These are phyloP conservation scores for Aspergillus pseudoglaucus DNA, from an alignment of 2,329 filamentous ascomycete species.

Conservation along the genomic window DNA sequence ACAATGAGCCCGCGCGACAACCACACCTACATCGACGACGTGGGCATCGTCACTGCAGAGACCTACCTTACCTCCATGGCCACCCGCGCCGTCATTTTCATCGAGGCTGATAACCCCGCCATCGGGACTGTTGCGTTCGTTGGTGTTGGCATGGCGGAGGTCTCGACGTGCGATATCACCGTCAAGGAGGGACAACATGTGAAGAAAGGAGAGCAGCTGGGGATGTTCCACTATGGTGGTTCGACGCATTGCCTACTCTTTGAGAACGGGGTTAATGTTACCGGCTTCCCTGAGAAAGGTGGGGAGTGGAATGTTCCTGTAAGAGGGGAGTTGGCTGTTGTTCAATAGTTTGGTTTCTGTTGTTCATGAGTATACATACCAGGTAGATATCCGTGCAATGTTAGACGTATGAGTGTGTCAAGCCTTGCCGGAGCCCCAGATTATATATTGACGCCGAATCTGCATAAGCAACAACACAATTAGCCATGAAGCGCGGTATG, in stretches of 20 bases:
- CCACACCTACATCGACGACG: conserved; percentile 19
- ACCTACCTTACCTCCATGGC: conserved; percentile 61
- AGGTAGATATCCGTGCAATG: neutral
- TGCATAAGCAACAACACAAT: neutral
- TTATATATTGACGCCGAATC: neutral
- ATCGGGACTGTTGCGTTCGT: conserved; percentile 65
- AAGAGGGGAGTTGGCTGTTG: conserved; percentile 13
- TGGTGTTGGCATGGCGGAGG: conserved; percentile 68
- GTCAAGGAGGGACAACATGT: conserved; percentile 59
- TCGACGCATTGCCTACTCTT: conserved; percentile 64
- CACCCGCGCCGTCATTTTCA: conserved; percentile 61
- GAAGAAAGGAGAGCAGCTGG: conserved; percentile 62
- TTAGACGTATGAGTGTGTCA: neutral
- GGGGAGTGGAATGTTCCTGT: conserved; percentile 19
- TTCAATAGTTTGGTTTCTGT: neutral
- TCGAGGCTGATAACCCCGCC: conserved; percentile 58
- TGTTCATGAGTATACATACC: neutral
- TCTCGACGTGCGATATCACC: conserved; percentile 64
- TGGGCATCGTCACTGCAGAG: conserved; percentile 40
- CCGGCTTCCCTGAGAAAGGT: conserved; percentile 18
- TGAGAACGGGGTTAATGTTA: conserved; percentile 20
- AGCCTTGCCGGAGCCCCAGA: neutral
- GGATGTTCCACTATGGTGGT: conserved; percentile 74
- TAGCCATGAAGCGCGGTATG: neutral
- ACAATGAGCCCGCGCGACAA: conserved; percentile 26